Evolutionary conservation across 257 asterid genomes (phyloP), one percentile per base, ranked within the genome.

Genomic region (Euphrasia confusa): DNA sequence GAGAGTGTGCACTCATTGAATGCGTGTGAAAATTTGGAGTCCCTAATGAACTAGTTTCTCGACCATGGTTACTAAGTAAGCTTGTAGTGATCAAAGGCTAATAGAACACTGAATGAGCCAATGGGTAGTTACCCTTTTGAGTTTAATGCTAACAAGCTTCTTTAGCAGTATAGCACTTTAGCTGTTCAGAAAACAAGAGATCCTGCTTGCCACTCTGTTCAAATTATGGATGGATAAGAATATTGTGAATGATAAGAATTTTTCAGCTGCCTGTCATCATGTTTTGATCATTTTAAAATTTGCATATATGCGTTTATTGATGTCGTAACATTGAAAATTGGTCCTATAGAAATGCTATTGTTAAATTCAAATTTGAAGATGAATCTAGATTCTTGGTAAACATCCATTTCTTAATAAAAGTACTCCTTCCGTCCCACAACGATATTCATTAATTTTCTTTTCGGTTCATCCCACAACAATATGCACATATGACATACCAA

Each of bases 91-190:
- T 28, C 10, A 1, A 58, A 35, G 48, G 48, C 7, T 58, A 13
- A 33, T 58, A n/a, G 14, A 27, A 26, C 60, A 55, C 18, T 28
- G 40, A 55, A 55, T 8, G 39, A 55, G 60, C 21, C 60, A 11
- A 11, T 27, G 18, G 27, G 17, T 13, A 21, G 17, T 55, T 27
- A 26, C 35, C 5, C 11, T 24, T 45, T 39, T 39, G 17, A 58
- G 21, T 47, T 15, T 14, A 49, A 58, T 58, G 28, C 49, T 28
- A 35, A 33, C 48, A 33, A 58, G 49, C 63, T 40, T 60, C 18
- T 42, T 60, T 30, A 30, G 33, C 33, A 30, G 4, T 42, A 42
- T 30, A 30, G 33, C 33, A 30, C 0, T 30, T 44, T 40, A 15
- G 9, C 27, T 40, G 39, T 11, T 30, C 47, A 15, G 65, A 44